Evolutionary conservation across 352 stramenopile genomes (phyloP).

Genomic region (Phytophthora chlamydospora): DNA sequence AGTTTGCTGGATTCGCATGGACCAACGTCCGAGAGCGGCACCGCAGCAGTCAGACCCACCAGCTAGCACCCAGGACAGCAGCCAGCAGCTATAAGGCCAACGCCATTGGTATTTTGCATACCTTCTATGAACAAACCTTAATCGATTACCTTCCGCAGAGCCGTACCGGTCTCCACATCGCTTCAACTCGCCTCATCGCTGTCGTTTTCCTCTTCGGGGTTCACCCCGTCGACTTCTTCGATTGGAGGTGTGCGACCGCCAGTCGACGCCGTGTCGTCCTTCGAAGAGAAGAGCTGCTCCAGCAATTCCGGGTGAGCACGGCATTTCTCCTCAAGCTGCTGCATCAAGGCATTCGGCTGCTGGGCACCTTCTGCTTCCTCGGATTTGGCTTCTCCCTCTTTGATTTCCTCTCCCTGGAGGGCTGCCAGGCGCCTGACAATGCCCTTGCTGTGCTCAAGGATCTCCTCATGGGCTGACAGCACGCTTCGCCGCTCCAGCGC

Average conservation of each 20-base stretch:
- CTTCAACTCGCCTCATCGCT: slow-evolving; percentile 29
- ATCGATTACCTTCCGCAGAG: slow-evolving; percentile 17
- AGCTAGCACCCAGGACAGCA: slow-evolving; percentile 19
- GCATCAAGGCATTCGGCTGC: slow-evolving; percentile 44
- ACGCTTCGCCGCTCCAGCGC: slow-evolving; percentile 72
- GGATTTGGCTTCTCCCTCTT: slow-evolving; percentile 15
- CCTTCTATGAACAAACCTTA: slow-evolving; percentile 29
- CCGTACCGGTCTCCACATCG: slow-evolving; percentile 2
- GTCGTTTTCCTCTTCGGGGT: slow-evolving; percentile 30
- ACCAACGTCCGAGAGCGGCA: slow-evolving; percentile 32
- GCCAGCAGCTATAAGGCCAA: slow-evolving; percentile 10
- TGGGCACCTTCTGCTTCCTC: neutral
- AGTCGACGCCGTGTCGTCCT: slow-evolving; percentile 47
- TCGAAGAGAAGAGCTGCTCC: slow-evolving; percentile 60
- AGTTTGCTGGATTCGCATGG: slow-evolving; percentile 39
- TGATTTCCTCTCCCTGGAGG: slow-evolving; percentile 34
- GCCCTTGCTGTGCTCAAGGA: slow-evolving; percentile 70
- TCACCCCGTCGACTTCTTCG: slow-evolving; percentile 27
- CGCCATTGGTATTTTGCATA: slow-evolving; percentile 23
- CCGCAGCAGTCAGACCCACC: slow-evolving; percentile 22
- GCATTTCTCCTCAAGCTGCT: slow-evolving; percentile 67
- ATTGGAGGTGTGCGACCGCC: slow-evolving; percentile 27
- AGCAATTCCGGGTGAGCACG: slow-evolving; percentile 45
- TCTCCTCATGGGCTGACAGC: slow-evolving; percentile 72
- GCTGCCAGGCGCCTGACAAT: slow-evolving; percentile 60